Evolutionary conservation across 2,329 filamentous ascomycete species (phyloP), one percentile per base, ranked within the genome.

Genomic region (Alternaria arborescens): DNA sequence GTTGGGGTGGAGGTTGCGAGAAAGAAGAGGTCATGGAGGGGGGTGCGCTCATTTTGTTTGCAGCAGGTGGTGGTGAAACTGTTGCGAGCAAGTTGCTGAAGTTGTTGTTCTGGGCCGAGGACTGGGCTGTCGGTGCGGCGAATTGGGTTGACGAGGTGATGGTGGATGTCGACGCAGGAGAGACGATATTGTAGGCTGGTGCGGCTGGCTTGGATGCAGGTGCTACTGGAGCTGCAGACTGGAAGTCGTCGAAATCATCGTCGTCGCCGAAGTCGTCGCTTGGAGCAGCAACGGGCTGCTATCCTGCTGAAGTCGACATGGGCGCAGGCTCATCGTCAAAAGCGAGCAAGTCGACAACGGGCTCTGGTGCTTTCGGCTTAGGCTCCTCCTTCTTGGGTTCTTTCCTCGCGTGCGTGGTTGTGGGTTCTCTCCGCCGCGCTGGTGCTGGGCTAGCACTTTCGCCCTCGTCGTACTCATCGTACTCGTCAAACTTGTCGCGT

Each of bases 241-340:
- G 93, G 84, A 98, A 98, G 75, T 99, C 95, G 75, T 98, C 95
- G 74, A 98, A 98, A 65, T 97, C 95, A 69, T 97, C 94, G 66
- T 97, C 94, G 52, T 87, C 88, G 42, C 79, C 81, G 67, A 82
- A 80, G 56, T 80, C 79, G 65, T 81, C 79, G 34, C 48, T 62
- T 26, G 81, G 76, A 8, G 80, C 71, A 24, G 79, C 73, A 20
- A 80, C 75, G 60, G 81, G 73, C 46, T 79, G 72, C 64, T 81
- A 81, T 65, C 79, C 66, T 78, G 82, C 82, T 5, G 84, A 78
- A n/a, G 76, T 73, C 14, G 77, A 73, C 11, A 82, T 77, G 8
- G 85, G 82, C 3, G 83, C 83, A 36, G 90, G 86, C 55, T 97
- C 93, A 69, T 87, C 83, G 55, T 97, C 94, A 74, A 97, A 97